Percentiles rank a stretch among this genome's conserved stretches.
These are phyloP conservation scores for Clonostachys solani DNA, from an alignment of 2,329 filamentous ascomycete species.

Conservation along the genomic window DNA sequence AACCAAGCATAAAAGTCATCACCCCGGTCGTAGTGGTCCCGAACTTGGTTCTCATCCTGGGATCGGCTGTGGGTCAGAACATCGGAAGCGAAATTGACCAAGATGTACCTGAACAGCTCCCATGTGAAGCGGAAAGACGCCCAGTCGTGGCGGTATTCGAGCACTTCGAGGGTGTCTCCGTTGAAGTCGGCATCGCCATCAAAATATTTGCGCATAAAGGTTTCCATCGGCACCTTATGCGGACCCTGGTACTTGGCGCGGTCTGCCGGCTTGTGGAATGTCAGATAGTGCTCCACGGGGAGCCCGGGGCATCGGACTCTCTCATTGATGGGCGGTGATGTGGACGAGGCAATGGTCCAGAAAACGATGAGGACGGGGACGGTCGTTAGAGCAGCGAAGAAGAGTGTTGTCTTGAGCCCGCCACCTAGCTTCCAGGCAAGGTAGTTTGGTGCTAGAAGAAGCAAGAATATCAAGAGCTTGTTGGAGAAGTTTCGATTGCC, in stretches of 20 bases:
- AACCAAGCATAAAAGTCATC: slow-evolving; percentile 99
- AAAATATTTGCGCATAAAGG: slow-evolving; percentile 98
- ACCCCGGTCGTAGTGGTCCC: slow-evolving; percentile 94
- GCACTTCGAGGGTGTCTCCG: slow-evolving; percentile 79
- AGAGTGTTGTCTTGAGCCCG: slow-evolving; percentile 82
- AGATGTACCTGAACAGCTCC: slow-evolving; percentile 80
- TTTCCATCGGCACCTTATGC: slow-evolving; percentile 84
- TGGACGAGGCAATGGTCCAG: slow-evolving; percentile 76
- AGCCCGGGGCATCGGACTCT: slow-evolving; percentile 84
- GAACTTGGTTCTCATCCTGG: slow-evolving; percentile 94
- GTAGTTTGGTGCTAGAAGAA: slow-evolving; percentile 72
- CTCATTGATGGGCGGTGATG: slow-evolving; percentile 87
- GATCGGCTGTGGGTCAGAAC: slow-evolving; percentile 88
- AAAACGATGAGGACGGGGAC: slow-evolving; percentile 77
- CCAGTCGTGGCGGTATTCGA: slow-evolving; percentile 98
- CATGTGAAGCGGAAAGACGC: slow-evolving; percentile 88
- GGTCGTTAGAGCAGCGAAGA: slow-evolving; percentile 74
- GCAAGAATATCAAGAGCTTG: slow-evolving; percentile 64
- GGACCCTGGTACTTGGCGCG: slow-evolving; percentile 67
- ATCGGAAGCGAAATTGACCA: slow-evolving; percentile 84
- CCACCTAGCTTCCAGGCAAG: slow-evolving; percentile 83
- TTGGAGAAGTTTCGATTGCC: slow-evolving; percentile 88
- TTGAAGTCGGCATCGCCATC: slow-evolving; percentile 93
- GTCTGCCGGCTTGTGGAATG: slow-evolving; percentile 66
- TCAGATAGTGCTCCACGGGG: slow-evolving; percentile 86